These are phyloP conservation scores for Zea luxurians DNA, from an alignment of 176 grass and related monocot genomes.

Conservation along the genomic window DNA sequence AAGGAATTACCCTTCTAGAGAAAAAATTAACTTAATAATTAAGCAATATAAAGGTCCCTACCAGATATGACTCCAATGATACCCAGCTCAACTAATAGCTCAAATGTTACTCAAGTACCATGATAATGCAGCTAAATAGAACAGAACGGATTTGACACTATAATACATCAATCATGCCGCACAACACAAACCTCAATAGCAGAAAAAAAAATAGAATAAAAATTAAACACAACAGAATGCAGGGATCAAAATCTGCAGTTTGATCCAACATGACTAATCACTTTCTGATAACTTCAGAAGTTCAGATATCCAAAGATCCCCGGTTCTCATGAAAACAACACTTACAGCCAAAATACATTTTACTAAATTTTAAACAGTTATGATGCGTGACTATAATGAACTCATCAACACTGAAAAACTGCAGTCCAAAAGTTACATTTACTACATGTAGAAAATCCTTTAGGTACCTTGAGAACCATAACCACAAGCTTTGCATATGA, in stretches of 20 bases:
- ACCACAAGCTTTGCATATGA: slow-evolving; percentile 76
- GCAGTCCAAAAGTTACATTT: background rate
- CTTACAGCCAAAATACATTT: background rate
- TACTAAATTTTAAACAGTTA: background rate
- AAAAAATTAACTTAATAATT: background rate
- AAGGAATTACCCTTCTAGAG: background rate
- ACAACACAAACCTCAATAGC: background rate
- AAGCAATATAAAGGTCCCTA: background rate
- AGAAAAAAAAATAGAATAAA: slow-evolving; percentile 12
- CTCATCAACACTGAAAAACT: background rate
- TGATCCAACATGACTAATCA: background rate
- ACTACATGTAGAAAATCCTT: slow-evolving; percentile 9
- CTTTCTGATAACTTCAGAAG: slow-evolving; percentile 2
- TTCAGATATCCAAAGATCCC: background rate
- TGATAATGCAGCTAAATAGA: background rate
- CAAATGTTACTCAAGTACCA: background rate
- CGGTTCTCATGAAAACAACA: background rate
- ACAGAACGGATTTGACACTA: background rate
- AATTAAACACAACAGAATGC: background rate
- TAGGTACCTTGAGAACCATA: slow-evolving; percentile 71
- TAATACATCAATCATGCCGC: background rate
- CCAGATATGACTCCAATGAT: background rate
- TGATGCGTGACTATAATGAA: slow-evolving; percentile 6
- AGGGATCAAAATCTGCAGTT: slow-evolving; percentile 1
- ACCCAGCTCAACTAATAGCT: background rate